Evolutionary conservation across 805 yeast species (phyloP), one percentile per base, ranked within the genome.

Genomic region (Suhomyces kilbournensis): DNA sequence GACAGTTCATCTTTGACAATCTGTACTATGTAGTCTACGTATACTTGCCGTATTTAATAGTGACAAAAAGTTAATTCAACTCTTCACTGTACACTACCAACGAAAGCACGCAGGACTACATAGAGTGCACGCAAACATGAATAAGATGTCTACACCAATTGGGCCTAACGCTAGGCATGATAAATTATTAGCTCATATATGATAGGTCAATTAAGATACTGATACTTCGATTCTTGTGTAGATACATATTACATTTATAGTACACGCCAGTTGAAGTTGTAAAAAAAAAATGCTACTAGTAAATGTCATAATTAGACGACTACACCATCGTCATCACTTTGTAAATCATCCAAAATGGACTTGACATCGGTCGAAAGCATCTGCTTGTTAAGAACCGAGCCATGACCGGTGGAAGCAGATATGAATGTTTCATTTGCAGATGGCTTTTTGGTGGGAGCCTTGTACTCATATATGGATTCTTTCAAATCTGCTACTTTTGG

Each of bases 401-500:
- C 64, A 7, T 66, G 65, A 4, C 62, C 49, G 7, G 49, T 30
- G 3, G 58, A 42, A 7, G 54, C 48, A 17, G 48, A 30, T n/a
- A 47, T 19, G 7, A 45, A 39, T 19, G 30, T 35, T 9, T 55
- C 58, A 15, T 50, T 38, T 44, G 46, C 32, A 7, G 46, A 34
- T 5, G 56, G 51, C 25, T 47, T 47, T 22, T 19, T 47, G 39
- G 28, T 19, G 8, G 46, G 12, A 28, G 32, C 22, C 30, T 28
- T 17, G 51, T 32, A 28, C 39, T 42, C 53, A 25, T 14, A 50
- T 40, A 68, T 56, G 14, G 63, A 64, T 15, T 69, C 70, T 47
- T 70, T 70, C 53, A 75, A 63, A 43, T 75, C 78, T n/a, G 67
- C 54, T 0, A 73, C 73, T 53, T 67, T 67, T 0, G 75, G 74